Base-by-base conservation (phyloP, 805 yeast species). In the Metschnikowia henanensis region DNA sequence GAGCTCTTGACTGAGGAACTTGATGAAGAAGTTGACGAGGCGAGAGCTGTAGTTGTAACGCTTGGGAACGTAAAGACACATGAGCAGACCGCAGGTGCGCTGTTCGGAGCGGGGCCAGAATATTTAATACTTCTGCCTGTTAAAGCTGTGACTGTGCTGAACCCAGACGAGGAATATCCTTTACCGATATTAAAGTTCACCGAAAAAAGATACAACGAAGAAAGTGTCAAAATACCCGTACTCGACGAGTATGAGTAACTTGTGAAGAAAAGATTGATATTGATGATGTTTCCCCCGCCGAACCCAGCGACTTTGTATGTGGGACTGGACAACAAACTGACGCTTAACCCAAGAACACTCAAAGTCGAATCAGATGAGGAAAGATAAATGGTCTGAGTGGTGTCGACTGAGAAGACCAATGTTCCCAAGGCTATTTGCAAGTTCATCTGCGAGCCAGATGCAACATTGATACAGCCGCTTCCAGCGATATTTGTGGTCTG, bases 401-500 rank as follows among this genome's bases (percentile, higher is more conserved):
- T 12, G 7, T 28, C 17, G 12, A 45, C 37, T 10, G 45, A 28
- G 25, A 28, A 41, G 9, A n/a, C 41, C 13, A 25, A 2, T 10
- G 20, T 3, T 3, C 32, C 35, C 10, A 38, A 37, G 10, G 37
- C 33, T n/a, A 43, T n/a, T 35, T 33, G 45, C 37, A 45, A 37
- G 16, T n/a, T 33, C 22, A 35, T 15, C 3, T 25, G 26, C 5
- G 26, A 16, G 16, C 34, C 35, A 13, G 43, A 21, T 17, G 13
- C 26, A 3, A 39, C 40, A 26, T 23, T 22, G 34, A 16, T 7
- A 55, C 44, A 51, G 65, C 26, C 26, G 12, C 41, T 39, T 30
- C 67, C 67, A 0, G 28, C n/a, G 30, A 62, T 49, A 15, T 15
- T 40, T 17, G 62, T 50, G 13, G 58, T 43, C 49, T 58, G 64